Conservation (phyloP, 805 yeast species). For the Starmerella stigmatis region DNA sequence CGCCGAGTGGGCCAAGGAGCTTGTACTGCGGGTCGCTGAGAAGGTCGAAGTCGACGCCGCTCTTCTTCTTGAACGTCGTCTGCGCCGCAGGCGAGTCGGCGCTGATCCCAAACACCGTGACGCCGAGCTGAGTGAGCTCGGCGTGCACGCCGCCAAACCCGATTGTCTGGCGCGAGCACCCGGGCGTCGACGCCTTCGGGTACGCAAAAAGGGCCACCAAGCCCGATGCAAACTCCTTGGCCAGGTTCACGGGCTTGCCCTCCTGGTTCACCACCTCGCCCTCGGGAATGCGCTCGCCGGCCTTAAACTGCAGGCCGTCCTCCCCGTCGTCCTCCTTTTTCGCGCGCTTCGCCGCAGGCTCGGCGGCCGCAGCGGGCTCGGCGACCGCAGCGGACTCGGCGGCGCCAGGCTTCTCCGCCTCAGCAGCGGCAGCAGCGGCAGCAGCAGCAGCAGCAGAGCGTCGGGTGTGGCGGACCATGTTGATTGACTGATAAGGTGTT, state of each 20-base stretch:
- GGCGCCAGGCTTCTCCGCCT: no score
- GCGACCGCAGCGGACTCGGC: not conserved
- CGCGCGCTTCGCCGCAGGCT: conserved; percentile 11
- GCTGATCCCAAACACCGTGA: conserved; percentile 67
- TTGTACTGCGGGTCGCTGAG: conserved; percentile 64
- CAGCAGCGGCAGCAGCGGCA: conserved; percentile 3
- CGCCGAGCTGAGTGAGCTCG: conserved; percentile 41
- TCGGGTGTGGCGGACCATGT: not conserved
- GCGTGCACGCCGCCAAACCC: conserved; percentile 67
- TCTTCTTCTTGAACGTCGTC: conserved; percentile 61
- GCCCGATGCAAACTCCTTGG: conserved; percentile 31
- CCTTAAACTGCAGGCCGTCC: conserved; percentile 25
- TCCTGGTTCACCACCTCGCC: conserved; percentile 57
- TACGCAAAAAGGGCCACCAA: conserved; percentile 52
- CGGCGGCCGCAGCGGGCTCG: not conserved
- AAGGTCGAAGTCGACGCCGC: conserved; percentile 59
- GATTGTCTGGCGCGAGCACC: conserved; percentile 90
- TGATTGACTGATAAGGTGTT: no score
- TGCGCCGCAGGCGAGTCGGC: conserved; percentile 76
- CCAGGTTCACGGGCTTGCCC: conserved; percentile 47
- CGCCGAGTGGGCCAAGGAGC: conserved; percentile 67
- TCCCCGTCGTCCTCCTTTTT: conserved; percentile 22
- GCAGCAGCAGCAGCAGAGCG: conserved; percentile 3
- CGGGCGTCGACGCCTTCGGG: conserved; percentile 90
- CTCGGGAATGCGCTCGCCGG: conserved; percentile 59